Percentiles rank a stretch among this genome's conserved stretches.
These are phyloP conservation scores for Globisporangium cylindrosporum DNA, from an alignment of 352 stramenopile genomes.

Conservation along the genomic window DNA sequence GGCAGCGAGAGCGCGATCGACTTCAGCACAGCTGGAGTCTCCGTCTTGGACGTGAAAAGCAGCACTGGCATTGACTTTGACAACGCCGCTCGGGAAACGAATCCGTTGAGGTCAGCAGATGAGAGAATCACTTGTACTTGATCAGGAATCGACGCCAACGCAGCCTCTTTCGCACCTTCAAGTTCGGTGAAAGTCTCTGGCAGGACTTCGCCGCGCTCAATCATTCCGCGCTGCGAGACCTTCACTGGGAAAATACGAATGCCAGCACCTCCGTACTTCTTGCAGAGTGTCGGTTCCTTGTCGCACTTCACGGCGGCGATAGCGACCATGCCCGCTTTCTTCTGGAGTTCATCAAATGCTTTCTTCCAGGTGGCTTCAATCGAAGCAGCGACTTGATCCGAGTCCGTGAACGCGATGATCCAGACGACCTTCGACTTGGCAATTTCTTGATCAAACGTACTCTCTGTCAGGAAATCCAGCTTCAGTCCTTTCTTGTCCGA, in stretches of 20 bases:
- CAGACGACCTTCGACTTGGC: constrained; percentile 50
- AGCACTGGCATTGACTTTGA: constrained; percentile 51
- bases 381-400: constrained; percentile 27
- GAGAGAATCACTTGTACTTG: constrained; percentile 41
- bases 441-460: constrained; percentile 53
- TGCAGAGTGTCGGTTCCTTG: constrained; percentile 43
- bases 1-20: constrained; percentile 60
- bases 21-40: constrained; percentile 53
- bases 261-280: constrained; percentile 43
- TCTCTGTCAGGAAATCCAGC: constrained; percentile 38
- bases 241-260: constrained; percentile 53
- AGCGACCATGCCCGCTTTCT: constrained; percentile 58
- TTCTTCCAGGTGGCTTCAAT: constrained; percentile 47
- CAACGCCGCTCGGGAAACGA: constrained; percentile 38
- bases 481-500: not conserved
- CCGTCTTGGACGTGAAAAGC: constrained; percentile 55
- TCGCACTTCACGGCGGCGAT: constrained; percentile 53
- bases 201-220: constrained; percentile 40
- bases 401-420: constrained; percentile 62
- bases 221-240: constrained; percentile 21
- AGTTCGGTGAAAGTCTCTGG: constrained; percentile 40
- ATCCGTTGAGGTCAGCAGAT: constrained; percentile 50
- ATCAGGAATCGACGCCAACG: constrained; percentile 53
- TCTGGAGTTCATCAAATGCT: constrained; percentile 43
- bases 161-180: constrained; percentile 40